Evolutionary conservation across 2,329 filamentous ascomycete genomes (phyloP), one percentile per base, ranked within the genome.

Genomic region (Tolypocladium paradoxum): DNA sequence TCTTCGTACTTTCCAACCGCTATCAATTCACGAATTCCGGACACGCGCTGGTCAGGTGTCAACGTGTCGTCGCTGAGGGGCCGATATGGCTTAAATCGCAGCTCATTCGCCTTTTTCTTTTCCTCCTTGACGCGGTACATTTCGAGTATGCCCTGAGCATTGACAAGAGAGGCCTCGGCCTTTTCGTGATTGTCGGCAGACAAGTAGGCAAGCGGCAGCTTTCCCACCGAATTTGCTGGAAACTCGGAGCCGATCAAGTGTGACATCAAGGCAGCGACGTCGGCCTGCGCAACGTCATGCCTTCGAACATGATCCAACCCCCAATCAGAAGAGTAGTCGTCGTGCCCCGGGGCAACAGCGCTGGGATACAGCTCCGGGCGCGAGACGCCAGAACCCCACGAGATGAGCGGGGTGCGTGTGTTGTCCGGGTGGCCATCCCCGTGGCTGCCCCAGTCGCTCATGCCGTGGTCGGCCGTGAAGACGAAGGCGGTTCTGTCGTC

Each of bases 361-460:
- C 76, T 76, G 3, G 74, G 65, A 34, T 76, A 73, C 2, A 82
- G 71, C 49, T 83, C 73, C 1, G 93, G 93, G 58, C 80, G 79
- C 3, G 90, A 90, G 38, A 97, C 82, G 9, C 93, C 93, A 52
- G 93, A 90, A 12, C 93, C 93, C 93, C 93, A 99, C 3, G 81
- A 84, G 60, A 99, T 88, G 34, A 99, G 74, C 1, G 93, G 93
- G 0, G 93, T 99, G 50, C 93, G 82, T 3, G 93, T 99, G 63
- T 97, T 99, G 68, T 99, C 88, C 0, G 93, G 93, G 69, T 99
- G 91, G 8, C 93, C 93, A 68, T 99, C 93, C 37, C 95, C 95
- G 67, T 99, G 95, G 61, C 91, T 97, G n/a, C 95, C 93, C 85
- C 88, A 96, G 69, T 99, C 93, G 64, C 90, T 97, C 93, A 99